These are phyloP conservation scores for Vitis amurensis DNA, from an alignment of 164 flowering plant genomes.

Conservation along the genomic window DNA sequence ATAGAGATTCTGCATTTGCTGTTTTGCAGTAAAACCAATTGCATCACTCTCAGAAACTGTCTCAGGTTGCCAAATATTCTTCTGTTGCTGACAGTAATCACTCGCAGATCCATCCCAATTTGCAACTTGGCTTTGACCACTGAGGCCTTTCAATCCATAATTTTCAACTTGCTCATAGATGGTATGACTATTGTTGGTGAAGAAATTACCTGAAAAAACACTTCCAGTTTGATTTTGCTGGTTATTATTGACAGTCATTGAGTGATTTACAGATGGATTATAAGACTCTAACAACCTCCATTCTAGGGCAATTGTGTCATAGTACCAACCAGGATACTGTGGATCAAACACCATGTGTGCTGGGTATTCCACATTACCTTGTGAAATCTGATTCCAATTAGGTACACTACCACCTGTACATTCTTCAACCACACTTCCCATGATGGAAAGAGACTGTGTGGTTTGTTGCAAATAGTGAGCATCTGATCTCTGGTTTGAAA, in stretches of 20 bases:
- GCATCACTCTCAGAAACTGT: slow-evolving; percentile 3
- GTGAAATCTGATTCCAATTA: slow-evolving; percentile 52
- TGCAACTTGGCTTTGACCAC: slow-evolving; percentile 5
- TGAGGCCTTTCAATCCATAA: slow-evolving; percentile 29
- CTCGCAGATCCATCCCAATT: slow-evolving; percentile 2
- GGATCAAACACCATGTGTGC: slow-evolving; percentile 89
- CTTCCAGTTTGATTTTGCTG: slow-evolving; percentile 38
- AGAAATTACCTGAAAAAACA: slow-evolving; percentile 8
- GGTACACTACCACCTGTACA: slow-evolving; percentile 37
- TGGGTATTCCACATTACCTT: slow-evolving; percentile 61
- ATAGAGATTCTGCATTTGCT: slow-evolving; percentile 3
- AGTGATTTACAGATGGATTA: slow-evolving; percentile 27
- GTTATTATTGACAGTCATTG: slow-evolving; percentile 23
- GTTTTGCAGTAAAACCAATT: neutral
- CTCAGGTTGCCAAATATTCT: slow-evolving; percentile 15
- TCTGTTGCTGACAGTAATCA: slow-evolving; percentile 1
- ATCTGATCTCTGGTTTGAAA: slow-evolving; percentile 2
- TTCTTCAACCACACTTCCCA: slow-evolving; percentile 33
- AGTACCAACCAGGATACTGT: slow-evolving; percentile 95
- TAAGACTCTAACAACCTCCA: slow-evolving; percentile 72
- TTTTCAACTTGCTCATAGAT: slow-evolving; percentile 36
- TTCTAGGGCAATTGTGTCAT: slow-evolving; percentile 64
- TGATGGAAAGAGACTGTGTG: neutral
- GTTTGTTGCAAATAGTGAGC: slow-evolving; percentile 11
- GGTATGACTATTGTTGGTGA: neutral